Evolutionary conservation across 306 rosid species (phyloP).

Genomic region (cucumber (Cucumis sativus)): DNA sequence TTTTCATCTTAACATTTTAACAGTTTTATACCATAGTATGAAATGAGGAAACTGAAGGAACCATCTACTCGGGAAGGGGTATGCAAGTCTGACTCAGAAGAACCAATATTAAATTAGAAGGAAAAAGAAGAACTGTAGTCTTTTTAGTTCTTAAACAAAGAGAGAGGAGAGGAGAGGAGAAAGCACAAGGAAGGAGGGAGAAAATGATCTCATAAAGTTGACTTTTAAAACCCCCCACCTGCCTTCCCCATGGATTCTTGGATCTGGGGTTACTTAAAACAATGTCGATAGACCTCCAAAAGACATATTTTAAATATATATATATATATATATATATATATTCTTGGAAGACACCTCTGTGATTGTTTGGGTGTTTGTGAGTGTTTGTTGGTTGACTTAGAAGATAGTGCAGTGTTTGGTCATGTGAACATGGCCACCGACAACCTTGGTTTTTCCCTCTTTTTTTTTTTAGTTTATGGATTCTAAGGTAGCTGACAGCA

Average conservation of each 20-base stretch:
- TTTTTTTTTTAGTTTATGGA: background rate
- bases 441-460: background rate
- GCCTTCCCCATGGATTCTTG: conserved; percentile 1
- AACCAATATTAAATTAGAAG: background rate
- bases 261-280: conserved; percentile 3
- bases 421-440: background rate
- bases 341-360: background rate
- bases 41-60: no score
- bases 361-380: background rate
- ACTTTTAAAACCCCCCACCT: background rate
- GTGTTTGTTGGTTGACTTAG: background rate
- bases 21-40: background rate
- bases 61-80: background rate
- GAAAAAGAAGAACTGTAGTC: background rate
- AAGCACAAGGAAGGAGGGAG: background rate
- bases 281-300: background rate
- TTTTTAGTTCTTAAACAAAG: background rate
- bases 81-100: no score
- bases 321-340: no score
- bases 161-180: background rate
- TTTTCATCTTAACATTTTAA: no score
- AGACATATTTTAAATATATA: background rate
- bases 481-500: background rate
- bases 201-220: background rate
- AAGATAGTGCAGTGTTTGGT: background rate